Evolutionary conservation across 2,329 filamentous ascomycete species (phyloP).

Genomic region (Pseudogymnoascus pannorum): DNA sequence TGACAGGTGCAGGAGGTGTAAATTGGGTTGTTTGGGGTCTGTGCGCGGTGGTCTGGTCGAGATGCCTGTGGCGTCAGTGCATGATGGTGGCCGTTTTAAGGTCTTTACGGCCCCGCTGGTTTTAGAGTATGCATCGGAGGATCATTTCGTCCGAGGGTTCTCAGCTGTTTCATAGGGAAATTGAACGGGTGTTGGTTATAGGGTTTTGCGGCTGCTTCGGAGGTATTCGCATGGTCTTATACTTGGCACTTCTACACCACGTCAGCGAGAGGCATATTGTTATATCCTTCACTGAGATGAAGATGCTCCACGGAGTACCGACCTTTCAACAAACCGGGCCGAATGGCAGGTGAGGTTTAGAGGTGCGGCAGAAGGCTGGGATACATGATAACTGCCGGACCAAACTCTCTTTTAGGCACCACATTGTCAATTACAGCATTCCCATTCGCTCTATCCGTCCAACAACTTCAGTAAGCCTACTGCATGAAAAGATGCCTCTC

Average conservation of each 20-base stretch:
- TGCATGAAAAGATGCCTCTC: neutral
- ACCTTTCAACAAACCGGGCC: neutral
- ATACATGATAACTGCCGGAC: neutral
- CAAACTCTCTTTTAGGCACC: neutral
- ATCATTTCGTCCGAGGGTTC: too few relatives aligned
- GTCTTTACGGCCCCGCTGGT: neutral
- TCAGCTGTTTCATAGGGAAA: neutral
- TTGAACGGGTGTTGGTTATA: neutral
- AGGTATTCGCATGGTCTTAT: neutral
- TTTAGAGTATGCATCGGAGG: neutral
- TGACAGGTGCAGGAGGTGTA: neutral
- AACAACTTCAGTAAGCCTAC: neutral
- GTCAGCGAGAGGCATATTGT: neutral
- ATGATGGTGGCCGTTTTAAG: neutral
- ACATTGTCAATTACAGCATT: neutral
- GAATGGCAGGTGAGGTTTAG: neutral
- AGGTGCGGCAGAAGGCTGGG: neutral
- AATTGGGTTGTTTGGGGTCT: neutral
- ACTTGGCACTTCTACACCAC: neutral
- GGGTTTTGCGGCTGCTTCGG: neutral
- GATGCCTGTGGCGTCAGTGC: neutral
- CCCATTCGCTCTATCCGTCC: neutral
- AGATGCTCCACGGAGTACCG: neutral
- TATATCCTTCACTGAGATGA: too few relatives aligned
- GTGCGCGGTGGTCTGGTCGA: neutral